A percentile compares a stretch with the other conserved stretches of the same genome.
Evolutionary conservation across 768 basidiomycete genomes (phyloP).

Genomic region (Amanita molliuscula): DNA sequence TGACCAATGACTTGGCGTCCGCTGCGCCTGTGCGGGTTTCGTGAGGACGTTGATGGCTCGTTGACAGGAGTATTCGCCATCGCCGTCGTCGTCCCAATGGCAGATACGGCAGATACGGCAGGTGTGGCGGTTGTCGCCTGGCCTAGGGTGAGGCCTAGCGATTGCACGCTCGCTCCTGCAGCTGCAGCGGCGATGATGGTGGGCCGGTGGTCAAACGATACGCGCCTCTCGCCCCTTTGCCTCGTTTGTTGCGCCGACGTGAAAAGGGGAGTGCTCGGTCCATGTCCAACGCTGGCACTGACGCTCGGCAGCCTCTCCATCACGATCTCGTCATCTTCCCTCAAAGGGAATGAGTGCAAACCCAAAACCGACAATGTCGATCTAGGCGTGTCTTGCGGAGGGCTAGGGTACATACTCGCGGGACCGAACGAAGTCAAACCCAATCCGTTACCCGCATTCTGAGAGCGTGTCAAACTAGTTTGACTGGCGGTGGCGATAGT

Average conservation of each 20-base stretch:
- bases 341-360: constrained; percentile 1
- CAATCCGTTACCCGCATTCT: not conserved
- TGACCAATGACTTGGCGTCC: not conserved
- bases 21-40: not conserved
- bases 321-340: constrained; percentile 6
- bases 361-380: constrained; percentile 2
- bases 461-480: not conserved
- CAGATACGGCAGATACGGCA: not conserved
- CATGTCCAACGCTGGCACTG: not conserved
- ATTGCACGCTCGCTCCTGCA: not conserved
- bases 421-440: constrained; percentile 3
- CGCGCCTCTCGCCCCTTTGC: constrained; percentile 1
- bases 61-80: not conserved
- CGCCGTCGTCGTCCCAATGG: not conserved
- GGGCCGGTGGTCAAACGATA: constrained; percentile 3
- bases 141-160: not conserved
- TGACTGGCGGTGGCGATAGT: constrained; percentile 1
- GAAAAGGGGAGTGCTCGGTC: not conserved
- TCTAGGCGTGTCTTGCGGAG: constrained; percentile 2
- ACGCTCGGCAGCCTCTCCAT: constrained; percentile 2
- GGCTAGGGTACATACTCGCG: constrained; percentile 4
- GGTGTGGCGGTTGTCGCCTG: not conserved
- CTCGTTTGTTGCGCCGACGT: not conserved
- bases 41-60: not conserved
- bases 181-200: not conserved